Evolutionary conservation across 768 basidiomycete genomes (phyloP).

Genomic region (Porpolomopsis calyptriformis): DNA sequence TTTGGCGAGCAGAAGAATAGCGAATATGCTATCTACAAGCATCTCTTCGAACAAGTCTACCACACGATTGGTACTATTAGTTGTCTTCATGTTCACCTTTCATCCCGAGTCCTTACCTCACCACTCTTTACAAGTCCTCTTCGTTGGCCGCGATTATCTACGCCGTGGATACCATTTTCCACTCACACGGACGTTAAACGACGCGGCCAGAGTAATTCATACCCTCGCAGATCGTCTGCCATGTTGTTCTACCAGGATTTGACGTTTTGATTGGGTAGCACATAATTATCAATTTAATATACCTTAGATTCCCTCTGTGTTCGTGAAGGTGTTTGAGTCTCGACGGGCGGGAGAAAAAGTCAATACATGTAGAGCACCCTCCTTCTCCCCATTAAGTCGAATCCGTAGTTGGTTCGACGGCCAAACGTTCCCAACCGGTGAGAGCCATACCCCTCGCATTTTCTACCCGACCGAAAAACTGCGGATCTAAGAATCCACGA

Average conservation of each 20-base stretch:
- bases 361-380: neutral
- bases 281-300: conserved; percentile 13
- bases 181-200: conserved; percentile 59
- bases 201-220: conserved; percentile 42
- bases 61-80: neutral
- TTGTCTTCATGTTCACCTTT: neutral
- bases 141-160: conserved; percentile 50
- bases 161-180: conserved; percentile 33
- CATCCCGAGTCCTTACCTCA: neutral
- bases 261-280: conserved; percentile 43
- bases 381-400: no score
- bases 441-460: conserved; percentile 27
- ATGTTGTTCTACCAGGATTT: conserved; percentile 22
- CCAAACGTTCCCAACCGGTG: conserved; percentile 31
- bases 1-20: no score
- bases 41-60: no score
- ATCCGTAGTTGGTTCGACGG: no score
- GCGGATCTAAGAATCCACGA: conserved; percentile 45
- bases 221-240: conserved; percentile 52
- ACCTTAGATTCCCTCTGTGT: neutral
- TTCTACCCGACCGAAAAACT: conserved; percentile 66
- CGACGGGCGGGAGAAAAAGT: neutral
- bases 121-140: neutral
- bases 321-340: neutral
- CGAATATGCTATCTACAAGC: no score